Conservation (phyloP, 2,329 filamentous ascomycete species). For the Verticillium nubilum region DNA sequence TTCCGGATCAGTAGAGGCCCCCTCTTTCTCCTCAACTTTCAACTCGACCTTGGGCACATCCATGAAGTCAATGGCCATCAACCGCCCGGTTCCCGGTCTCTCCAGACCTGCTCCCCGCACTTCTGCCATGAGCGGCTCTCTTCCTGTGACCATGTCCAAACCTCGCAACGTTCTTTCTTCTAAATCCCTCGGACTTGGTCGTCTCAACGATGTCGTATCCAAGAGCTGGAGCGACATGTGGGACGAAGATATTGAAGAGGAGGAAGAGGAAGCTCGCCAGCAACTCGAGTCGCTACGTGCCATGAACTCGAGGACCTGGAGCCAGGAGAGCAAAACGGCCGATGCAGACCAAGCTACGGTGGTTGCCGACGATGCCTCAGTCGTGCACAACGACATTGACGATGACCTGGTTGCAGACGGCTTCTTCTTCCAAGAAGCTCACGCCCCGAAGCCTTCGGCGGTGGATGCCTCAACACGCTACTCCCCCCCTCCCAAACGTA, state of each 20-base stretch:
- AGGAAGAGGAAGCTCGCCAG: constrained; percentile 59
- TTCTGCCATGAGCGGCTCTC: constrained; percentile 59
- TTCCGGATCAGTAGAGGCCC: constrained; percentile 68
- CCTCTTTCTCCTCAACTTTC: constrained; percentile 76
- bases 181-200: constrained; percentile 75
- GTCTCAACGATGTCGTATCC: constrained; percentile 72
- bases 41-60: constrained; percentile 79
- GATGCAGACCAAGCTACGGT: constrained; percentile 38
- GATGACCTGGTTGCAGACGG: constrained; percentile 62
- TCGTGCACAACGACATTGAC: constrained; percentile 46
- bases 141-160: constrained; percentile 76
- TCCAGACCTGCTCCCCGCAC: constrained; percentile 45
- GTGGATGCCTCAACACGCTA: constrained; percentile 40
- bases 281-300: constrained; percentile 56
- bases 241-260: constrained; percentile 83
- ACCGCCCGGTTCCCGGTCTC: constrained; percentile 34
- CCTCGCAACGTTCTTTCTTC: constrained; percentile 62
- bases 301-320: constrained; percentile 73
- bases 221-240: constrained; percentile 99
- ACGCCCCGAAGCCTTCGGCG: constrained; percentile 28
- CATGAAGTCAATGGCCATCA: constrained; percentile 65
- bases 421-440: constrained; percentile 68
- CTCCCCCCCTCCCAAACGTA: constrained; percentile 62
- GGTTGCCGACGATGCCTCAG: constrained; percentile 22
- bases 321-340: constrained; percentile 61